Evolutionary conservation across 2,329 filamentous ascomycete genomes (phyloP).

Genomic region (Colletotrichum sansevieriae): DNA sequence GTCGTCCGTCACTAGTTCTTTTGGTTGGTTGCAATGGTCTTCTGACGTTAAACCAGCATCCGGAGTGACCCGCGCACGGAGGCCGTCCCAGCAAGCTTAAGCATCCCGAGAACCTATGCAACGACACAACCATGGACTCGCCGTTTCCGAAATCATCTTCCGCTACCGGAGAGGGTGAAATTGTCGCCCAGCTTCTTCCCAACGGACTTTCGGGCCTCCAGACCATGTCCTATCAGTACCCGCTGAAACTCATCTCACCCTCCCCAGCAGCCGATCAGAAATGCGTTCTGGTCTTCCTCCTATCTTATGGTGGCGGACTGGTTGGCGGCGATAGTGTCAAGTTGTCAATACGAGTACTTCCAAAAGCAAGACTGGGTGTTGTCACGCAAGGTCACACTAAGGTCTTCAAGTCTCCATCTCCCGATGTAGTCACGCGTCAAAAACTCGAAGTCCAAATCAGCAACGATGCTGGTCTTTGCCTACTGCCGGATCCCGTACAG

Average conservation of each 20-base stretch:
- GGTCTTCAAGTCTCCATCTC: constrained; percentile 83
- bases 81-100: background rate
- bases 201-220: constrained; percentile 78
- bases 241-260: constrained; percentile 91
- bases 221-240: constrained; percentile 89
- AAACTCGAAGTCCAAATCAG: constrained; percentile 65
- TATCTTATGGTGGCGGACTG: constrained; percentile 95
- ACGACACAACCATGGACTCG: constrained; percentile 63
- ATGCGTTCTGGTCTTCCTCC: constrained; percentile 85
- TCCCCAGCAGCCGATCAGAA: constrained; percentile 72
- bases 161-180: constrained; percentile 80
- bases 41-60: too few relatives aligned
- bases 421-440: constrained; percentile 70
- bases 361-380: constrained; percentile 74
- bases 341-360: constrained; percentile 75
- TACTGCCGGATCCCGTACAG: constrained; percentile 92
- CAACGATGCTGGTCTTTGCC: constrained; percentile 67
- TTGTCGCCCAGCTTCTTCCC: constrained; percentile 80
- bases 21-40: too few relatives aligned
- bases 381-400: constrained; percentile 89
- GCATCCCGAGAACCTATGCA: background rate
- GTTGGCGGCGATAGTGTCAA: constrained; percentile 88
- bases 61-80: too few relatives aligned
- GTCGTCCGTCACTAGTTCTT: too few relatives aligned
- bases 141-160: constrained; percentile 83